phyloP scores from a whole-genome alignment of 2,329 filamentous ascomycete species.

The Grosmannia clavigera region DNA sequence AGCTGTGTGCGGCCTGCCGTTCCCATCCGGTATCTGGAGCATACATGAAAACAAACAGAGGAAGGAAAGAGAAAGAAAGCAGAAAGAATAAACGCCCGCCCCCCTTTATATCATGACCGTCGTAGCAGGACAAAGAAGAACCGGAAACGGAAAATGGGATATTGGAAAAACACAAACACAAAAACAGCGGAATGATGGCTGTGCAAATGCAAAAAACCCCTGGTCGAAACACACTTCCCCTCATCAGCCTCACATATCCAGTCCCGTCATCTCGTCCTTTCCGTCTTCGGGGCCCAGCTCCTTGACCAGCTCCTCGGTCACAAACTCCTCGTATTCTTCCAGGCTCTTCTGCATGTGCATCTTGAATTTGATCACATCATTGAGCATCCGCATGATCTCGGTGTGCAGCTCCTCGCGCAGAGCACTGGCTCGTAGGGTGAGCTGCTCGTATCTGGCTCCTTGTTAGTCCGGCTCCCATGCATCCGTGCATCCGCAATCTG shows the following conservation, averaged over 20 bases:
- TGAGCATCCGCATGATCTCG: conserved; percentile 88
- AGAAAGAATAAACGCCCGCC: neutral
- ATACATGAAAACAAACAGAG: neutral
- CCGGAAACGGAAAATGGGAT: neutral
- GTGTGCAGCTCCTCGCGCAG: conserved; percentile 96
- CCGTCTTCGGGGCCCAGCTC: conserved; percentile 57
- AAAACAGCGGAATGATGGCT: neutral
- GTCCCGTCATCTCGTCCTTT: conserved; percentile 15
- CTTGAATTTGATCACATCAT: conserved; percentile 98
- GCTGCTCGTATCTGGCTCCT: conserved; percentile 64
- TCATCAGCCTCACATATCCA: neutral
- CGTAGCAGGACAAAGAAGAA: neutral
- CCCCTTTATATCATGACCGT: neutral
- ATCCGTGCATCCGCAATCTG: neutral
- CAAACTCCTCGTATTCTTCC: conserved; percentile 89
- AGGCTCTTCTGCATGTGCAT: conserved; percentile 87
- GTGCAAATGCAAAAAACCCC: no score
- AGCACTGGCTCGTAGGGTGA: conserved; percentile 70
- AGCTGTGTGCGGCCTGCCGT: neutral
- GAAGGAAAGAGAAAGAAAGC: no score
- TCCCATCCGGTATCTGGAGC: neutral
- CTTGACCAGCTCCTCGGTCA: conserved; percentile 83
- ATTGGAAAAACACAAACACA: neutral
- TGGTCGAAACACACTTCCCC: neutral
- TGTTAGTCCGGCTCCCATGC: neutral